phyloP scores from a whole-genome alignment of 2,329 filamentous ascomycete species.

The Fusarium subtropicale region DNA sequence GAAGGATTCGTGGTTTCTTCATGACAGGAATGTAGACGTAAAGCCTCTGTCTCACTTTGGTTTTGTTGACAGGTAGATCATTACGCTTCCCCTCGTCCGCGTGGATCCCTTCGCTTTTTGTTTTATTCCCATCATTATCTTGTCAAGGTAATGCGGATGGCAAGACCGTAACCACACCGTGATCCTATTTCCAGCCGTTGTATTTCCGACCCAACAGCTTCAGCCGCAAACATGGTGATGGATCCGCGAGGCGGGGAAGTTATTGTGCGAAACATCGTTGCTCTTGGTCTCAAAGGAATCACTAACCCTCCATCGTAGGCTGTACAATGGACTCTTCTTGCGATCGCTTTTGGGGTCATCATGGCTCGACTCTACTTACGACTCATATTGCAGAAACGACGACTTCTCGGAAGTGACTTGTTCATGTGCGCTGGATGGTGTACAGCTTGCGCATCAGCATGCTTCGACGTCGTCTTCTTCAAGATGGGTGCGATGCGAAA shows the following conservation, averaged over 20 bases:
- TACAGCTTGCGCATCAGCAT: neutral
- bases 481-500: neutral
- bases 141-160: neutral
- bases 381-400: slow-evolving; percentile 4
- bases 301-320: neutral
- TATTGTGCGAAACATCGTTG: neutral
- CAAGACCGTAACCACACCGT: neutral
- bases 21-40: neutral
- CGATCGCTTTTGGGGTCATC: slow-evolving; percentile 6
- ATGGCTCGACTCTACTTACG: slow-evolving; percentile 19
- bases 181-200: neutral
- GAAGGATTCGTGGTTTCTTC: rapidly evolving
- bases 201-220: neutral
- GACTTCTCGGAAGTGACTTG: slow-evolving; percentile 13
- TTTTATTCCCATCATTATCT: neutral
- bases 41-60: neutral
- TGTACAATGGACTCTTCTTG: slow-evolving; percentile 13
- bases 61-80: neutral
- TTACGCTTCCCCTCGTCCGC: neutral
- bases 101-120: neutral
- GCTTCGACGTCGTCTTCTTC: neutral
- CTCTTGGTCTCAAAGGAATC: rapidly evolving
- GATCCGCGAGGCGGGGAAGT: slow-evolving; percentile 9
- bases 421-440: slow-evolving; percentile 31
- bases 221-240: neutral